Base-by-base conservation (phyloP, 345 rosid species). In the Sisymbrium altissimum region DNA sequence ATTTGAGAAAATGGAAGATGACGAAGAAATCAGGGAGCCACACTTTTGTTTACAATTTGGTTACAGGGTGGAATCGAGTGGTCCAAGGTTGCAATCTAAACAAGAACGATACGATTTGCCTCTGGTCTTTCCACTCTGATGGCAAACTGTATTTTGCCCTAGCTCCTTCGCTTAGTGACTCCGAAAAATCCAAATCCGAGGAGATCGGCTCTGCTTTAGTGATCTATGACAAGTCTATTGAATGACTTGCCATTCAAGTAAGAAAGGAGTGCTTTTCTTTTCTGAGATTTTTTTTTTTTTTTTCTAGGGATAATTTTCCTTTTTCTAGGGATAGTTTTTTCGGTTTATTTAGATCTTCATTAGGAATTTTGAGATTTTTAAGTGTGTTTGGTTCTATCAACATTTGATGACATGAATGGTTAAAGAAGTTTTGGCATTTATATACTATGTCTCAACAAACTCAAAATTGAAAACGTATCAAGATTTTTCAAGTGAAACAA, bases 71-170 rank as follows among this genome's bases (percentile, higher is more conserved):
- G 19, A 44, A 6, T 6, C 3, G 6, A n/a, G 19, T 44, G 48
- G 48, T 44, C 9, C 0, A 6, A 44, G 19, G 5, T 6, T n/a
- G 18, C 48, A 9, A 19, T n/a, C 19, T 44, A 5, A n/a, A 44
- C 19, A 7, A 1, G 48, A 7, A 44, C 0, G 6, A 55, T 9
- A 15, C 7, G 5, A 43, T 69, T 56, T 5, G 33, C 11, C 1
- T 69, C 19, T 69, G 64, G 64, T 56, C 64, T 43, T 69, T 69
- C 19, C 64, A 55, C 32, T 9, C 13, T 43, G 3, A 56, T 19
- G 54, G 4, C 9, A 0, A 3, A 25, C 63, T 68, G 19, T 41
- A 55, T 55, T 27, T 67, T 23, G 61, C 71, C n/a, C 21, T 23
- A 1, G 25, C 25, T 23, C 25, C 25, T 3, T 23, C 25, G 25